Evolutionary conservation across 2,329 filamentous ascomycete genomes (phyloP), one percentile per base, ranked within the genome.

Genomic region (Aspergillus sp.): DNA sequence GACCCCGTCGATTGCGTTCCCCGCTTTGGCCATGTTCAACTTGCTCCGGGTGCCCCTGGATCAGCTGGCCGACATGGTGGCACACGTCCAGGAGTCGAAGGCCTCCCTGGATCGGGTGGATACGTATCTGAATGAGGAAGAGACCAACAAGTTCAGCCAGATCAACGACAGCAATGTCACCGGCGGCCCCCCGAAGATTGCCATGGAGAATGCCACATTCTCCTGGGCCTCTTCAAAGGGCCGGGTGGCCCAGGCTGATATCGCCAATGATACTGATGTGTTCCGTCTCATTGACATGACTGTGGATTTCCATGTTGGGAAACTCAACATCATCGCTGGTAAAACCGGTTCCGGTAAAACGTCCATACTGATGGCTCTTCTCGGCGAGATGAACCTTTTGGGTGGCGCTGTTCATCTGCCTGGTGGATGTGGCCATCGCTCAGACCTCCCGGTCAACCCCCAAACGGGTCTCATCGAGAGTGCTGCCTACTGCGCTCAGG

Each of bases 1-100:
- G 46, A 85, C 93, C 44, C 91, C 93, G 0, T 97, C 93, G 0
- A 78, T 97, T 51, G 93, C 93, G 3, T 98, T 98, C 68, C 96
- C 93, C 2, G 89, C 93, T 34, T 83, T 98, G 45, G 97, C 93
- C 0, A 82, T 98, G 53, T 98, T 98, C 67, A 90, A 90, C 64
- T 81, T 98, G 36, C 81, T 98, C 9, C 84, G 93, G 42, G 87
- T 96, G 45, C 93, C 93, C 4, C 74, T 98, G 41, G 93, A 98
- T 65, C 91, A 97, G 69, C 78, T 98, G 45, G 93, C 93, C 43
- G 93, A 98, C 67, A 98, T 98, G 93, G 85, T 97, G 61, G 93
- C 93, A 7, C 93, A 97, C 69, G 90, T 98, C 3, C 89, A 96
- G 70, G 93, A 98, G 69, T 88, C 90, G 27, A 94, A 94, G 71